A percentile compares a stretch with the other conserved stretches of the same genome.
phyloP scores from a whole-genome alignment of 768 basidiomycete genomes.

The Rhizopogon salebrosus region DNA sequence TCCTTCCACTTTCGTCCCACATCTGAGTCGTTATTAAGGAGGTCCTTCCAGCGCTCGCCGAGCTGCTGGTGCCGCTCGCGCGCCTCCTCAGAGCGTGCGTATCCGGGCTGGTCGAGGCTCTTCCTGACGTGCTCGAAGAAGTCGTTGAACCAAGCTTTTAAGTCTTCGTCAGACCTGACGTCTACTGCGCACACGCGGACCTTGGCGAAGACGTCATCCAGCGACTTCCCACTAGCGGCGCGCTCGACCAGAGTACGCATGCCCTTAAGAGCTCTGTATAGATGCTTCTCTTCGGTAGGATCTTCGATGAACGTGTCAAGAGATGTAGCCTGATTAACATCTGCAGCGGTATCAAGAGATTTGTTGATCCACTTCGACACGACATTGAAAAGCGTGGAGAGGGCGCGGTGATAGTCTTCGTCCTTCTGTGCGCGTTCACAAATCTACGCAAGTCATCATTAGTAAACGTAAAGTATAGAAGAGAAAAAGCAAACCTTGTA shows the following conservation, averaged over 20 bases:
- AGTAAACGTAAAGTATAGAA: neutral
- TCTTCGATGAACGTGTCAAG: slow-evolving; percentile 57
- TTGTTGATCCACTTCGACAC: slow-evolving; percentile 53
- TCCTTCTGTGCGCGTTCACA: slow-evolving; percentile 62
- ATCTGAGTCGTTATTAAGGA: slow-evolving; percentile 41
- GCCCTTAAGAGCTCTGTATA: slow-evolving; percentile 44
- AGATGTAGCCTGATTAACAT: slow-evolving; percentile 36
- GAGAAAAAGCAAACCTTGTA: slow-evolving; percentile 35
- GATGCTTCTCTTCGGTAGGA: slow-evolving; percentile 57
- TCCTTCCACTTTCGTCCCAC: slow-evolving; percentile 45
- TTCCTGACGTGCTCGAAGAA: slow-evolving; percentile 42
- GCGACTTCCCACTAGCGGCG: slow-evolving; percentile 40
- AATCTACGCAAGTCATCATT: slow-evolving; percentile 34
- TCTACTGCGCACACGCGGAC: slow-evolving; percentile 40
- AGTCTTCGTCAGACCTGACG: slow-evolving; percentile 46
- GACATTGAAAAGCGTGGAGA: slow-evolving; percentile 53
- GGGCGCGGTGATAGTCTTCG: slow-evolving; percentile 48
- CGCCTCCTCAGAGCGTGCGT: slow-evolving; percentile 45
- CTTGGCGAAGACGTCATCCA: slow-evolving; percentile 42
- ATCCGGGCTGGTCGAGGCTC: slow-evolving; percentile 46
- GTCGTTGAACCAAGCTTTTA: slow-evolving; percentile 52
- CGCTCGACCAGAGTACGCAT: slow-evolving; percentile 45
- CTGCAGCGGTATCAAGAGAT: slow-evolving; percentile 44
- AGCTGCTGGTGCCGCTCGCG: slow-evolving; percentile 38
- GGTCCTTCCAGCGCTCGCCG: slow-evolving; percentile 41